A percentile compares a stretch with the other conserved stretches of the same genome.
Evolutionary conservation across 306 rosid species (phyloP).

Genomic region (Ochetophila trinervis): DNA sequence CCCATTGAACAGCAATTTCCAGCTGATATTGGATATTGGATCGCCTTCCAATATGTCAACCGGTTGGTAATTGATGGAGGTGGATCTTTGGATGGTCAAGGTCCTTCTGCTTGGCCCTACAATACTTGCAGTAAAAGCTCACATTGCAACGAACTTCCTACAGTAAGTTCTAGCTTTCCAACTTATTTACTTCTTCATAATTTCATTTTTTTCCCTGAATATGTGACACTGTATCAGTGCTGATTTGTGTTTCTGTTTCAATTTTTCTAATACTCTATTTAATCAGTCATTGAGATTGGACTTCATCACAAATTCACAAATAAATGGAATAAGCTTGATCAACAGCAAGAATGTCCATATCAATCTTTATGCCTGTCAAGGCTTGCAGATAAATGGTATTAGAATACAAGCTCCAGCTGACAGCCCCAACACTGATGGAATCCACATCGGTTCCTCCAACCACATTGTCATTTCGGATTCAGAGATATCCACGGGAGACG

Average conservation of each 20-base stretch:
- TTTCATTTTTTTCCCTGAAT: not conserved
- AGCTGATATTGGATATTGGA: constrained; percentile 22
- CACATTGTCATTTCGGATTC: constrained; percentile 5
- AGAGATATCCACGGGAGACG: constrained; percentile 23
- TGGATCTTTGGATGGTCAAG: constrained; percentile 35
- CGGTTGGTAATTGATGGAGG: constrained; percentile 17
- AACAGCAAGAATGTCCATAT: constrained; percentile 36
- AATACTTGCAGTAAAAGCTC: not conserved
- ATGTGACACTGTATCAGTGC: too few relatives aligned
- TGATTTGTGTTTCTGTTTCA: not conserved
- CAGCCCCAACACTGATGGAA: constrained; percentile 31
- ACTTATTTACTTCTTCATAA: too few relatives aligned
- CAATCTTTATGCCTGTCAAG: not conserved
- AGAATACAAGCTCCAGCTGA: constrained; percentile 22
- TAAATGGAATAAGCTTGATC: constrained; percentile 11
- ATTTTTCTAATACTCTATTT: not conserved
- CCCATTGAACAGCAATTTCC: not conserved
- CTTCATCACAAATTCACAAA: constrained; percentile 7
- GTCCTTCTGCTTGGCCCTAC: constrained; percentile 27
- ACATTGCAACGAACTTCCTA: constrained; percentile 23
- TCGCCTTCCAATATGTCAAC: constrained; percentile 14
- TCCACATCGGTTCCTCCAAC: constrained; percentile 7
- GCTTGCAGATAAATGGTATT: not conserved
- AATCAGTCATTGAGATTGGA: constrained; percentile 25
- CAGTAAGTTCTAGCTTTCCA: constrained; percentile 7